Evolutionary conservation across 2,329 filamentous ascomycete genomes (phyloP), one percentile per base, ranked within the genome.

Genomic region (Aspergillus pseudoglaucus): DNA sequence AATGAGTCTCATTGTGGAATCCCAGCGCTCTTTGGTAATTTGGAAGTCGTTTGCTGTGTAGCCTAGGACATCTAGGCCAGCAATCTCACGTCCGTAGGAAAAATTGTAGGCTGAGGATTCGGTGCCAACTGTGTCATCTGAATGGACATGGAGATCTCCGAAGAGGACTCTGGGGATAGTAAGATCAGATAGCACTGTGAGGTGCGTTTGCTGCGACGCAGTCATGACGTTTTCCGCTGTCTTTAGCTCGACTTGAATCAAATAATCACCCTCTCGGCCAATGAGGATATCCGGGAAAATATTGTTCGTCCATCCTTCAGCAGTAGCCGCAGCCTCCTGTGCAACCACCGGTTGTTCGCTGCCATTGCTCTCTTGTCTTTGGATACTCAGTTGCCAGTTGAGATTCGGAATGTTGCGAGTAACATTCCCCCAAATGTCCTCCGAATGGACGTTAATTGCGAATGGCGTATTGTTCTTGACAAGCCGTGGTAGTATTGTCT

Each of bases 21-120:
- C 46, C 51, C 51, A 53, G 37, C 44, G 50, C n/a, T 44, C 51
- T 33, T 50, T 48, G 10, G 51, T 50, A 10, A 53, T 48, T 41
- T 53, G 51, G 30, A 53, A 53, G 43, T 53, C 50, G 33, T 53
- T 53, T 6, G 50, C 50, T 12, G 50, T 53, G 35, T 53, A 53
- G 25, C 50, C 50, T 12, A 53, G 45, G 18, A 53, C 46, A 42
- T 53, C 50, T 9, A 53, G 22, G 5, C 30, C 50, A 6, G 47
- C 47, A 41, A 50, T 48, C 10, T 53, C 47, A 2, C 47, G 45
- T n/a, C 50, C 50, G 32, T 53, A 53, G 6, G 50, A 45, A 22
- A 53, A 53, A 27, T 53, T 53, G 27, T 53, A 50, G 3, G 14
- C 25, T 7, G 47, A 50, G 9, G 39, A 44, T 15, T 48, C 50